Percentiles rank a stretch among this genome's conserved stretches.
Conservation (phyloP, 2,329 filamentous ascomycete genomes). For the Magnaporthiopsis poae region DNA sequence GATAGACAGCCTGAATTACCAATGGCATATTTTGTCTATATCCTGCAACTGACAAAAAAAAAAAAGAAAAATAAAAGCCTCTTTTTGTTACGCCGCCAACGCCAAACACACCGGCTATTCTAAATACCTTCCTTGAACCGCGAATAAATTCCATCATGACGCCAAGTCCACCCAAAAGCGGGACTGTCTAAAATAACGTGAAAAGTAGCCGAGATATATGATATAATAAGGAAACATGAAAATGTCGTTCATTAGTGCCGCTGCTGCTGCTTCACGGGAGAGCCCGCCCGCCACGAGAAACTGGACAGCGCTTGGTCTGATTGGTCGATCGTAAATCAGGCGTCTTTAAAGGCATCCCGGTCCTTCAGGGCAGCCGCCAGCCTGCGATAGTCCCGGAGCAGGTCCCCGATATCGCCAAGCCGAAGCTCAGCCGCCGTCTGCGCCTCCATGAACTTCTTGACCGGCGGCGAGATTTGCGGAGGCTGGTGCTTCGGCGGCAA, state of each 20-base stretch:
- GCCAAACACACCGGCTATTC: background rate
- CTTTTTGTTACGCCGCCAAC: background rate
- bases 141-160: background rate
- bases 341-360: constrained; percentile 47
- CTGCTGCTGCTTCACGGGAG: background rate
- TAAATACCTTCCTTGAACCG: background rate
- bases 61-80: no score
- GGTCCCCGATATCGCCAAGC: constrained; percentile 61
- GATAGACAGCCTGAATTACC: background rate
- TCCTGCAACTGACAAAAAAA: background rate
- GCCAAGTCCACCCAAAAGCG: background rate
- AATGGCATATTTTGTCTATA: background rate
- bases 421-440: constrained; percentile 60
- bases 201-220: no score
- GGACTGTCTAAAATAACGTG: background rate
- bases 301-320: background rate
- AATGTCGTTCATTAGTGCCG: background rate
- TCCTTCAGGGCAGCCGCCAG: constrained; percentile 56
- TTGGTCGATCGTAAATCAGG: background rate
- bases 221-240: no score
- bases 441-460: constrained; percentile 63
- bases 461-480: constrained; percentile 53
- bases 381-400: constrained; percentile 65
- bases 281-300: background rate
- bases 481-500: constrained; percentile 38